Conservation (phyloP, 306 rosid species). For the Quercus rubra region DNA sequence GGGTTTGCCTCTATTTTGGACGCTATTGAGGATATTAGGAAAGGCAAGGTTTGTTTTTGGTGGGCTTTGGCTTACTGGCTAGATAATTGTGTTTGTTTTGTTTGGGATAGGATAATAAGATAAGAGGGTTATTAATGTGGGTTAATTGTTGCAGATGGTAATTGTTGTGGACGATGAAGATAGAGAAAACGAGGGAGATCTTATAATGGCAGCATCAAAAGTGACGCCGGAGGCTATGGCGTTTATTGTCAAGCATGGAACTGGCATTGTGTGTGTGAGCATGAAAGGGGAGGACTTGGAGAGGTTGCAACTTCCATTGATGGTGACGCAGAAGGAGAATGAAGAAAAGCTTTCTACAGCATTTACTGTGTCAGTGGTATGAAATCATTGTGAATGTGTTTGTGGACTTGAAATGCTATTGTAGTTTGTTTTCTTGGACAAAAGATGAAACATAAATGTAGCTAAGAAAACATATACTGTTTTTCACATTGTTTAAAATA, state of each 20-base stretch:
- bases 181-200: slow-evolving; percentile 43
- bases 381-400: neutral
- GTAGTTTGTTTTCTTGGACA: neutral
- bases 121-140: neutral
- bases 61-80: too few species aligned
- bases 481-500: neutral
- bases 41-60: slow-evolving; percentile 30
- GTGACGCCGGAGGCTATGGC: slow-evolving; percentile 34
- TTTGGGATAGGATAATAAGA: neutral
- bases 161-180: slow-evolving; percentile 41
- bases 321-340: slow-evolving; percentile 30
- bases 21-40: slow-evolving; percentile 34
- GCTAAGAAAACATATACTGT: neutral
- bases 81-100: neutral
- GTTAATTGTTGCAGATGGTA: slow-evolving; percentile 30
- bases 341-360: slow-evolving; percentile 38
- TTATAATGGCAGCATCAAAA: slow-evolving; percentile 37
- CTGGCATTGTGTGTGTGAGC: slow-evolving; percentile 43
- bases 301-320: slow-evolving; percentile 35
- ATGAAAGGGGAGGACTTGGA: slow-evolving; percentile 36
- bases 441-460: neutral
- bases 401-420: neutral
- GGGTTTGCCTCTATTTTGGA: slow-evolving; percentile 34
- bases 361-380: slow-evolving; percentile 37
- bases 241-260: slow-evolving; percentile 32